Percentiles rank a stretch among this genome's conserved stretches.
Conservation (phyloP, 2,329 filamentous ascomycete species). For the Arthrobotrys megalospora region DNA sequence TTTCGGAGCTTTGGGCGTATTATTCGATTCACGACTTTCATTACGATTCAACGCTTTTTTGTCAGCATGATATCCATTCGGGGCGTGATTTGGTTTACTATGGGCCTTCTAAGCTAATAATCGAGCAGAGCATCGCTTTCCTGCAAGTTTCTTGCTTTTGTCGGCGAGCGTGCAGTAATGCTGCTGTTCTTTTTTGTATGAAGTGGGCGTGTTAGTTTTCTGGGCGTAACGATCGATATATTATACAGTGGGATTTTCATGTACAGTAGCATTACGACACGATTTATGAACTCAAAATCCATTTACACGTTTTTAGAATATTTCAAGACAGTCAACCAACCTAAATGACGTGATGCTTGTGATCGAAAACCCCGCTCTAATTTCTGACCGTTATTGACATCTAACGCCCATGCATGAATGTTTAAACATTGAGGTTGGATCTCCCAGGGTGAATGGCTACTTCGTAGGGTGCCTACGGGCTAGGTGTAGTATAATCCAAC, state of each 20-base stretch:
- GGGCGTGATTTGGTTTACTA: neutral
- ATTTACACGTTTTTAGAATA: neutral
- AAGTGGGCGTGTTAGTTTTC: neutral
- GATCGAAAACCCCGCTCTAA: neutral
- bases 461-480: neutral
- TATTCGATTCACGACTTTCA: conserved; percentile 17
- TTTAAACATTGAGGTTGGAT: too few species aligned
- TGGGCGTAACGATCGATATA: neutral
- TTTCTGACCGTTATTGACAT: too few species aligned
- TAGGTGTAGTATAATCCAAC: neutral
- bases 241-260: neutral
- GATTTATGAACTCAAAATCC: conserved; percentile 6
- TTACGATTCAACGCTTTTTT: neutral
- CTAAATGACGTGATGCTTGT: too few species aligned
- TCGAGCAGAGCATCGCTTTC: neutral
- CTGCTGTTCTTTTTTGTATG: neutral
- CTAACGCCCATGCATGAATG: neutral
- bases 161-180: neutral
- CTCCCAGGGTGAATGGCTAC: too few species aligned
- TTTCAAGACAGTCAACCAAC: neutral
- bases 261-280: conserved; percentile 16
- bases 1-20: conserved; percentile 18
- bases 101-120: neutral
- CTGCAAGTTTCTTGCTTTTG: neutral
- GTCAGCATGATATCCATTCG: conserved; percentile 7